Evolutionary conservation across 177 flowering plant species (phyloP), one percentile per base, ranked within the genome.

Genomic region (Vitis hybrid): DNA sequence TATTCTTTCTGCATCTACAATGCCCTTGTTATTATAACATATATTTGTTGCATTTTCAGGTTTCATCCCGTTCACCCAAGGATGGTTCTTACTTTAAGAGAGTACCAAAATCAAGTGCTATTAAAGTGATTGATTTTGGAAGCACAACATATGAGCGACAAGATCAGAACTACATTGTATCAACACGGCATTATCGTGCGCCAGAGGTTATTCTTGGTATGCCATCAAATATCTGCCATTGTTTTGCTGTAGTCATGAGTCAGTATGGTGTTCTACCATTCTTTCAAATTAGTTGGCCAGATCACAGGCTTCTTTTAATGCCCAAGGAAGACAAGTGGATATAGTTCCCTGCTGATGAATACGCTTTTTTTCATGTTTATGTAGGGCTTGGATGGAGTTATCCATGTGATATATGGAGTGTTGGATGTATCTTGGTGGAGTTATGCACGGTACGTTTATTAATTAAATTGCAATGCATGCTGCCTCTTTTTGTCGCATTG

Each of bases 111-210:
- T 86, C 89, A 2, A 84, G 91, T 80, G 86, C 89, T 14, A 81
- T 87, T 3, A 87, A 87, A 71, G 86, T 87, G 18, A 87, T 87
- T 79, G 91, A 87, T 68, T 87, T 87, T 80, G 91, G 91, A 14
- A 87, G 91, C 69, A 87, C 91, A 33, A 83, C 89, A 1, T 80
- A 84, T 70, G 86, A 86, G 31, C 86, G 86, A 22, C 79, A 74
- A 33, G 86, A 82, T 75, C 89, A 86, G 57, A 84, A 55, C 55
- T 88, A 88, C 62, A 77, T 83, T 49, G 91, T 88, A 1, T 88
- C 91, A 13, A 88, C 91, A 5, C 75, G 91, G 8, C 91, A 88
- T 71, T 88, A 88, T 59, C 85, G 91, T 20, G 91, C 91, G 1
- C 91, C 91, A 2, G 91, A 88, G 71, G 89, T 88, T 52, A 88